Evolutionary conservation across 2,329 filamentous ascomycete species (phyloP), one percentile per base, ranked within the genome.

Genomic region (Plectosphaerella sp.): DNA sequence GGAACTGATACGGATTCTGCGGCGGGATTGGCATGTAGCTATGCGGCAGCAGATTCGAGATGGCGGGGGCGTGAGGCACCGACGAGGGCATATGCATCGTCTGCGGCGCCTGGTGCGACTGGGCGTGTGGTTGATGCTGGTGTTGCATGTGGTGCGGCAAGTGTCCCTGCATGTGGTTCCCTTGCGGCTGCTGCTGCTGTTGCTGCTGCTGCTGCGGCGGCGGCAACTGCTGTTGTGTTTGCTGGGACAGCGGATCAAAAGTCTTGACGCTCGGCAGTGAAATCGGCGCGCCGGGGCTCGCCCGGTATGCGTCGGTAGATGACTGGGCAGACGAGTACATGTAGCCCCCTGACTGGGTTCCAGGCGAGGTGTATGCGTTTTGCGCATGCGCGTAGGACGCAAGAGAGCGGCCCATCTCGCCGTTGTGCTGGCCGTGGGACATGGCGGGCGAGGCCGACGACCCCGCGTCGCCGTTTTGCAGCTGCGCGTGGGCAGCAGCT

Each of bases 201-300:
- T 62, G 63, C 48, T 64, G 65, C 52, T 63, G 63, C 9, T 56
- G 57, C 16, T 52, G 58, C 48, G 50, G 15, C 25, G 49, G 14
- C 35, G 35, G 16, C 24, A 39, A 8, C 36, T 43, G 47, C 9
- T 62, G 61, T 42, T 57, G 60, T 33, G 48, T 22, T 41, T 37
- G 48, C n/a, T 25, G 47, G 18, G 61, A 59, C 42, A 64, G 62
- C 48, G 67, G 64, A 52, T 73, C 71, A 59, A 73, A 69, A 4
- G 71, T 72, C 54, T 70, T 68, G 68, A 74, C 73, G 56, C 71
- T 74, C 46, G 72, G 72, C 45, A 74, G 61, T 7, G 71, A 64
- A 50, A 71, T 69, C 42, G 67, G 63, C 49, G 63, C 58, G 45
- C 61, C 58, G 4, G 64, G 48, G 45, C 54, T 63, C 49, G 66